Base-by-base conservation (phyloP, 306 rosid genomes). In the Cicer cuneatum region DNA sequence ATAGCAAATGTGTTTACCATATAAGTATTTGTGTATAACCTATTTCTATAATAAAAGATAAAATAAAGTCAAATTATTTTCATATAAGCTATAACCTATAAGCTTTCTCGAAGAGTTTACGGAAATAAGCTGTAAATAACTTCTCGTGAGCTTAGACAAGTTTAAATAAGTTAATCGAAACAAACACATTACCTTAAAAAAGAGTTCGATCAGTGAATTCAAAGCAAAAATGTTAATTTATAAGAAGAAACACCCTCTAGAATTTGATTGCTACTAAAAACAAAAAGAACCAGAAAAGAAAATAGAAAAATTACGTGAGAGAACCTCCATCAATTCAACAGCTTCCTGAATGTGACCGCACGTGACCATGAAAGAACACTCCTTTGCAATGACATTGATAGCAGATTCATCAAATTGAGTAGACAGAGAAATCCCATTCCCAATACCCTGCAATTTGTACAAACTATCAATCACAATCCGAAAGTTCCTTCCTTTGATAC, bases 311-410 rank as follows among this genome's bases (percentile, higher is more conserved):
- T 84, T 84, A 89, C 98, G 97, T 69, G 88, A 18, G 76, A 93
- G 92, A 86, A 82, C 80, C 89, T 91, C 97, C 96, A 91, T 73
- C 7, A 91, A 84, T 73, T 86, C 88, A 65, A 93, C 88, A 64
- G 89, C 88, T 59, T 91, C 92, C 51, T 84, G 82, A n/a, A 91
- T 64, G 35, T 82, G 85, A 42, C 83, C 86, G 7, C 21, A 67
- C 46, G 58, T 54, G 75, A 89, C 79, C 65, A 93, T 39, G 1
- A 71, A 74, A 64, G 47, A 54, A 71, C 96, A 90, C 45, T 91
- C 90, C 11, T 79, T 63, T 7, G 81, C 69, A 63, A 91, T 72
- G 82, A 73, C 66, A 59, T 81, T 89, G 63, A 78, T 54, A 6
- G 85, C 83, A 59, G 78, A 40, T n/a, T 76, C 86, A 58, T 83